A percentile compares a stretch with the other conserved stretches of the same genome.
These are phyloP conservation scores for Arthrinium puccinioides DNA, from an alignment of 2,329 filamentous ascomycete species.

Conservation along the genomic window DNA sequence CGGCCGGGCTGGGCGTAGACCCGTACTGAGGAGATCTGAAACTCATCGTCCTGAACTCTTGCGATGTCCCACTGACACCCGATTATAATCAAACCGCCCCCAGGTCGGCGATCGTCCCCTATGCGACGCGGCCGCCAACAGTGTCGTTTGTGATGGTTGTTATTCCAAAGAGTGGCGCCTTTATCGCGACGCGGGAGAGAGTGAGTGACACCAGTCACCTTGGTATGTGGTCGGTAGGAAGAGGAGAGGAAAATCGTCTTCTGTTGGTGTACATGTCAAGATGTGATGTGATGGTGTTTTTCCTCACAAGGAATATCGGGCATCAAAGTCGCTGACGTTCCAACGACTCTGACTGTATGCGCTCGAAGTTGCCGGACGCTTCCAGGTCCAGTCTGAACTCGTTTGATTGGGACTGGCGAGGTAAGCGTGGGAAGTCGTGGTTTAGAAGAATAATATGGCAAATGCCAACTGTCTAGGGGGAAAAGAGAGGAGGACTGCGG, in stretches of 20 bases:
- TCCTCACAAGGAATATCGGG: constrained; percentile 25
- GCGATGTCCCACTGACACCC: constrained; percentile 25
- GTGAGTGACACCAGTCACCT: constrained; percentile 50
- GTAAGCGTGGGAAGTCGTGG: constrained; percentile 7
- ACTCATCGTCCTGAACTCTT: constrained; percentile 31
- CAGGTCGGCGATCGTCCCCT: constrained; percentile 8
- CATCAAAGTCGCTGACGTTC: constrained; percentile 30
- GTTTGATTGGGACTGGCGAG: constrained; percentile 6
- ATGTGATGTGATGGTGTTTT: constrained; percentile 27
- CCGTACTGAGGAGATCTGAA: constrained; percentile 34
- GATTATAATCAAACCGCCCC: constrained; percentile 6
- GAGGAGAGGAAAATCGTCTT: constrained; percentile 46
- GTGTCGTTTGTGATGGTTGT: constrained; percentile 10
- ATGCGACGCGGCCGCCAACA: constrained; percentile 5
- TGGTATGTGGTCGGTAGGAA: constrained; percentile 54
- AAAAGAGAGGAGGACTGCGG: constrained; percentile 10
- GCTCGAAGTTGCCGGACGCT: constrained; percentile 31
- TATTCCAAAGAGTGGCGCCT: constrained; percentile 29
- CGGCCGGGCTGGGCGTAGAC: constrained; percentile 31
- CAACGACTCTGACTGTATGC: constrained; percentile 25
- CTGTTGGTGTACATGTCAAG: constrained; percentile 51
- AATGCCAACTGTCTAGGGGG: constrained; percentile 14
- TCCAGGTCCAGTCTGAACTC: constrained; percentile 25
- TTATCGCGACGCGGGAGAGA: constrained; percentile 38
- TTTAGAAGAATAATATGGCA: constrained; percentile 10